A percentile compares a stretch with the other conserved stretches of the same genome.
phyloP scores from a whole-genome alignment of 345 rosid genomes.

The Litchi chinensis region DNA sequence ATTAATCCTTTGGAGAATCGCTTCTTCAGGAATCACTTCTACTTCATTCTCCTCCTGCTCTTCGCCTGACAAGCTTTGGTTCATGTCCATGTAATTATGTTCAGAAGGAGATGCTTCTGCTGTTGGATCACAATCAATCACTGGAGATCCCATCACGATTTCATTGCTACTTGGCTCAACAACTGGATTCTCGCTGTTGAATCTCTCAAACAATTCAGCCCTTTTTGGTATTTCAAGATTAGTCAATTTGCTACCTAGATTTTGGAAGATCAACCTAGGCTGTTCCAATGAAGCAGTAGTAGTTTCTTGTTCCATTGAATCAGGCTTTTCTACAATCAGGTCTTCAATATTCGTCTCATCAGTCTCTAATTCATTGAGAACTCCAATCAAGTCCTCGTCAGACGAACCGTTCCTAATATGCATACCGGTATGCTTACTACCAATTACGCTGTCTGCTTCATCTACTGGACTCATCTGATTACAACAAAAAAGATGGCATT shows the following conservation, averaged over 20 bases:
- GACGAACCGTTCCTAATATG: conserved; percentile 65
- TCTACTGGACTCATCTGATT: conserved; percentile 73
- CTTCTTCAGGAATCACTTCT: conserved; percentile 46
- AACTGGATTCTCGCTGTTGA: conserved; percentile 27
- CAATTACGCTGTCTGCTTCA: conserved; percentile 46
- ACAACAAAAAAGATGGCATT: conserved; percentile 17
- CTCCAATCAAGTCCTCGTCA: conserved; percentile 45
- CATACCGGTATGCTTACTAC: conserved; percentile 46
- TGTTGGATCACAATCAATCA: conserved; percentile 45
- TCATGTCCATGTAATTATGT: conserved; percentile 19
- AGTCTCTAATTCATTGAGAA: conserved; percentile 33
- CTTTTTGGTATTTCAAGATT: conserved; percentile 51
- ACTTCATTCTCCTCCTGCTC: conserved; percentile 37
- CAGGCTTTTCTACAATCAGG: conserved; percentile 26
- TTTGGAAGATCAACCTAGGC: conserved; percentile 25
- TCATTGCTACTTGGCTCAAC: conserved; percentile 20
- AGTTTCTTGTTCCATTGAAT: conserved; percentile 35
- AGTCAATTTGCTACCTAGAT: conserved; percentile 36
- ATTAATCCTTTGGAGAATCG: conserved; percentile 58
- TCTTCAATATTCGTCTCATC: conserved; percentile 35
- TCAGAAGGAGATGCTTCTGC: conserved; percentile 35
- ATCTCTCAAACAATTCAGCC: conserved; percentile 28
- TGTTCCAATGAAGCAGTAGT: conserved; percentile 21
- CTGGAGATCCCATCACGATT: conserved; percentile 16
- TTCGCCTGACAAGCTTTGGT: conserved; percentile 23